phyloP scores from a whole-genome alignment of 768 basidiomycete species.

The Boletus coccyginus region DNA sequence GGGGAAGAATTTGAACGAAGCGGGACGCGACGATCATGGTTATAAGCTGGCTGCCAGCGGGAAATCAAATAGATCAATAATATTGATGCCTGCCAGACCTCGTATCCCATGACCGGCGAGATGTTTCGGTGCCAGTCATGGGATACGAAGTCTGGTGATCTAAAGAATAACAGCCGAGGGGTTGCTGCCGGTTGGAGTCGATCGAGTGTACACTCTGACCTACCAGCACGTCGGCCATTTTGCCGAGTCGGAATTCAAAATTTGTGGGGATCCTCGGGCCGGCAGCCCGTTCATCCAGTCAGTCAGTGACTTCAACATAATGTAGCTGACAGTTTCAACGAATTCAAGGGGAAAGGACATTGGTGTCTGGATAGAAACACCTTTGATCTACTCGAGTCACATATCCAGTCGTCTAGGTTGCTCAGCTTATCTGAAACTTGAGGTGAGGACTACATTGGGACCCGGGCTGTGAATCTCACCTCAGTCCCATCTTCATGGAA shows the following conservation, averaged over 20 bases:
- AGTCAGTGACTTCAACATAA: background rate
- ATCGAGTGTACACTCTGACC: no score
- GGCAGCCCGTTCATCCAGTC: background rate
- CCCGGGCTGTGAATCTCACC: background rate
- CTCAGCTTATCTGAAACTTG: constrained; percentile 68
- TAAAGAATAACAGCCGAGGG: background rate
- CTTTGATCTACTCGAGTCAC: constrained; percentile 56
- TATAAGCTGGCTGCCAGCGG: background rate
- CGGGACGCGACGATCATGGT: background rate
- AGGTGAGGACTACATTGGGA: constrained; percentile 41
- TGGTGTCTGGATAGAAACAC: constrained; percentile 59
- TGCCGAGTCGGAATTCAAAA: no score
- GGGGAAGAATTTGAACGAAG: background rate
- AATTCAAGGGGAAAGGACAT: background rate
- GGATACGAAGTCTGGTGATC: background rate
- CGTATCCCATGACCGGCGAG: background rate
- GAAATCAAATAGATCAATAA: background rate
- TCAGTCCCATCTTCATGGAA: background rate
- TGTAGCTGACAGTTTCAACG: background rate
- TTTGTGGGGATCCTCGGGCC: background rate
- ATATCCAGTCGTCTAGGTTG: constrained; percentile 53
- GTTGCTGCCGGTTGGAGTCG: no score
- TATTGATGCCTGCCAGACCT: background rate
- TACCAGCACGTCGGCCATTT: no score
- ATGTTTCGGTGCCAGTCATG: no score